Evolutionary conservation across 2,329 filamentous ascomycete genomes (phyloP).

Genomic region (Diaporthe sp.): DNA sequence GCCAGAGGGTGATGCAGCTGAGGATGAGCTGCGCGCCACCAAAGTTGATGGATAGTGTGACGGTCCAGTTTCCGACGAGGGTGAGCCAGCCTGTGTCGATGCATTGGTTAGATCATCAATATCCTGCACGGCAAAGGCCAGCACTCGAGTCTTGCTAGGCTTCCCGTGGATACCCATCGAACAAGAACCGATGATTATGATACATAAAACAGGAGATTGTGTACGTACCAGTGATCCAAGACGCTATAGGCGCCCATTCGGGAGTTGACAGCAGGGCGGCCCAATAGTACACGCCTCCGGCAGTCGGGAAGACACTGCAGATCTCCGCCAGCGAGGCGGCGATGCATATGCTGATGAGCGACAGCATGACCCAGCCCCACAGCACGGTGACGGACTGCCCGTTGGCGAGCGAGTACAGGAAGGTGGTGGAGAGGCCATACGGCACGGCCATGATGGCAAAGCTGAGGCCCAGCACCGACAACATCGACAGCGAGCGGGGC

Average conservation of each 20-base stretch:
- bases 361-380: slow-evolving; percentile 76
- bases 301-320: slow-evolving; percentile 75
- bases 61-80: slow-evolving; percentile 79
- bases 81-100: slow-evolving; percentile 69
- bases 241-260: slow-evolving; percentile 73
- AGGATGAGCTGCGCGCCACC: slow-evolving; percentile 74
- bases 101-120: background rate
- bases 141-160: no score
- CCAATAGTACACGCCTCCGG: slow-evolving; percentile 78
- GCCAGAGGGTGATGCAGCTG: slow-evolving; percentile 74
- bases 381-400: slow-evolving; percentile 76
- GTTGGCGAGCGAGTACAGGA: slow-evolving; percentile 75
- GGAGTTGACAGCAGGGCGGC: slow-evolving; percentile 74
- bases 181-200: background rate
- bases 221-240: slow-evolving; percentile 65
- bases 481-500: slow-evolving; percentile 72
- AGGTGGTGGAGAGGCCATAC: slow-evolving; percentile 74
- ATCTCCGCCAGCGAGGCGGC: slow-evolving; percentile 76
- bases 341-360: slow-evolving; percentile 70
- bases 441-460: slow-evolving; percentile 82
- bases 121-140: no score
- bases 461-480: slow-evolving; percentile 73
- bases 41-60: slow-evolving; percentile 74
- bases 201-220: background rate
- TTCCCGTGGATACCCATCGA: background rate